A percentile compares a stretch with the other conserved stretches of the same genome.
Conservation (phyloP, 169 alveolate genomes). For the Cryptosporidium andersoni region DNA sequence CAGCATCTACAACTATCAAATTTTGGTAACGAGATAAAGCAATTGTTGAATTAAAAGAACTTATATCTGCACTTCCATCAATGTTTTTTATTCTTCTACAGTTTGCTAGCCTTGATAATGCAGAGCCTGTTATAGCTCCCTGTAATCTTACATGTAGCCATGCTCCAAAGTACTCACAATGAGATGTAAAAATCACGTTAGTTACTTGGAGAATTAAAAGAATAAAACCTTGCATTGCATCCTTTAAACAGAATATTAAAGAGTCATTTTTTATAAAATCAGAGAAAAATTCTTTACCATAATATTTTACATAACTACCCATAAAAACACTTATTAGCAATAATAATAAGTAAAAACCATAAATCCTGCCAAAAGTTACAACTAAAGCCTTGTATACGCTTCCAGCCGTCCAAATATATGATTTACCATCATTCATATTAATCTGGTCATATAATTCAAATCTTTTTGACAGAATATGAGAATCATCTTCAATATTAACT, state of each 20-base stretch:
- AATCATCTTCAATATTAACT: slow-evolving; percentile 1
- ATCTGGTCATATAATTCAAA: slow-evolving; percentile 8
- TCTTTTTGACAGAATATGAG: not conserved
- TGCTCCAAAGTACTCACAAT: slow-evolving; percentile 36
- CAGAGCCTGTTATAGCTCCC: slow-evolving; percentile 66
- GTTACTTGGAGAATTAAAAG: slow-evolving; percentile 16
- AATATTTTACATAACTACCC: not conserved
- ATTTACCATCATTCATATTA: not conserved
- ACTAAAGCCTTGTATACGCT: slow-evolving; percentile 5
- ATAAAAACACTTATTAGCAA: slow-evolving; percentile 4
- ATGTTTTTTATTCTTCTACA: slow-evolving; percentile 43
- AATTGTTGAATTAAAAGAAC: slow-evolving; percentile 15
- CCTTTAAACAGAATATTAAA: not conserved
- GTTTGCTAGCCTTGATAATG: slow-evolving; percentile 27
- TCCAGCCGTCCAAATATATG: slow-evolving; percentile 5
- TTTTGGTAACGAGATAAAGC: slow-evolving; percentile 41
- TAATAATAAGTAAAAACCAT: slow-evolving; percentile 24
- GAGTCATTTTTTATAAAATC: slow-evolving; percentile 7
- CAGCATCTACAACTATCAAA: slow-evolving; percentile 38
- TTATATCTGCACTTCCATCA: slow-evolving; percentile 2
- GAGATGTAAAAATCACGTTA: slow-evolving; percentile 42
- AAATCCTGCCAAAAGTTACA: slow-evolving; percentile 9
- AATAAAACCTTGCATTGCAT: slow-evolving; percentile 10
- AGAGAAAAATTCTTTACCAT: slow-evolving; percentile 21
- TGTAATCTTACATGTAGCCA: slow-evolving; percentile 58